Percentiles rank a stretch among this genome's conserved stretches.
These are phyloP conservation scores for Aureobasidium sp. DNA, from an alignment of 2,329 filamentous ascomycete genomes.

Conservation along the genomic window DNA sequence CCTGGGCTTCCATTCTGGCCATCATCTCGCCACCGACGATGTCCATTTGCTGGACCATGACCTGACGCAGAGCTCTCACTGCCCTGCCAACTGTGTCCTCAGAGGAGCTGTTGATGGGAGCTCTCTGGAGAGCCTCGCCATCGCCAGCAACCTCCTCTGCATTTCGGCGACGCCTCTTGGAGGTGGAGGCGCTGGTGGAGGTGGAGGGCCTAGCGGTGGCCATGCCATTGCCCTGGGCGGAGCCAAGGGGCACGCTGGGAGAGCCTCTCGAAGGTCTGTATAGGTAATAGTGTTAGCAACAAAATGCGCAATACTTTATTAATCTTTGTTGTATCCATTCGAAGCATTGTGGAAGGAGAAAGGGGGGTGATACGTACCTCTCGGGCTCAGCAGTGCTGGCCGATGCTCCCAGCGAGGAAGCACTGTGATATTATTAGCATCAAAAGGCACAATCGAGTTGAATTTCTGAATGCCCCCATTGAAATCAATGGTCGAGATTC, in stretches of 20 bases:
- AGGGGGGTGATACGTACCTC: background rate
- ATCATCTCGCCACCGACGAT: background rate
- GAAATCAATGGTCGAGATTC: background rate
- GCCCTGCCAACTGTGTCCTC: background rate
- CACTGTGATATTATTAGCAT: background rate
- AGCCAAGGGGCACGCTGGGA: background rate
- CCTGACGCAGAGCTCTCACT: background rate
- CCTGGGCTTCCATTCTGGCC: background rate
- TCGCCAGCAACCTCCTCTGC: background rate
- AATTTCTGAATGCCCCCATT: background rate
- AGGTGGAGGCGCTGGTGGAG: background rate
- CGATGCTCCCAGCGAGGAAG: background rate
- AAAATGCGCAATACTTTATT: background rate
- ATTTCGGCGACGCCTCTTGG: background rate
- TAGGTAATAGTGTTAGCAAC: background rate
- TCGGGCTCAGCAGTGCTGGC: background rate
- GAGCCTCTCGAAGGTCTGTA: background rate
- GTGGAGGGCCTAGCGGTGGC: background rate
- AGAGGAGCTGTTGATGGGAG: background rate
- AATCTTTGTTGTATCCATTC: background rate
- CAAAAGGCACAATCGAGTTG: background rate
- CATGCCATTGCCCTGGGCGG: background rate
- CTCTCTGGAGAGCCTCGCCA: background rate
- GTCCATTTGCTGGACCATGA: background rate
- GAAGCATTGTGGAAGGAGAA: background rate